Evolutionary conservation across 768 basidiomycete genomes (phyloP).

Genomic region (Heimioporus sp.): DNA sequence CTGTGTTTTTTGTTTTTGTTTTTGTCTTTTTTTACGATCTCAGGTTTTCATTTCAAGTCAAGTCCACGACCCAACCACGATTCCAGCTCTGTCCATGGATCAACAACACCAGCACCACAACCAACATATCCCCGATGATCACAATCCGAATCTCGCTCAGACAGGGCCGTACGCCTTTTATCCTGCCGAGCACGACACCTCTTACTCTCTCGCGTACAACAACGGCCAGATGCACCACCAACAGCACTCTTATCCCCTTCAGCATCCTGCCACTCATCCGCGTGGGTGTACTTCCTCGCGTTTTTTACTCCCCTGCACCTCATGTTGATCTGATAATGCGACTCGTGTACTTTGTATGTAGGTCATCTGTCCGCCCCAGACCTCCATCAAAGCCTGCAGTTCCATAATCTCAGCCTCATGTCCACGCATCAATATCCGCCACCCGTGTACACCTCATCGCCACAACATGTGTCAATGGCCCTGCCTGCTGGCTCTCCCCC

Average conservation of each 20-base stretch:
- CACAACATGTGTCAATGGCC: conserved; percentile 69
- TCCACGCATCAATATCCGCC: conserved; percentile 61
- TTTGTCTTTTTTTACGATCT: too few species aligned
- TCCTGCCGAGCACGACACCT: conserved; percentile 50
- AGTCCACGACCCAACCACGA: conserved; percentile 34
- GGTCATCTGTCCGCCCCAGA: conserved; percentile 65
- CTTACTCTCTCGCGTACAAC: conserved; percentile 57
- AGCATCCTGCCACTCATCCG: conserved; percentile 58
- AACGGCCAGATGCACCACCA: conserved; percentile 42
- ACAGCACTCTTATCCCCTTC: conserved; percentile 52
- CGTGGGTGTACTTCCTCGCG: conserved; percentile 61
- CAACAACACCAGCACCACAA: conserved; percentile 42
- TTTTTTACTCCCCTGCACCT: conserved; percentile 42
- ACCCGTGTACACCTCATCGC: conserved; percentile 57
- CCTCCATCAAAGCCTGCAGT: conserved; percentile 63
- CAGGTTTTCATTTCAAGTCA: conserved; percentile 27
- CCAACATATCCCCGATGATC: conserved; percentile 50
- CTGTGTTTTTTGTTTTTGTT: too few species aligned
- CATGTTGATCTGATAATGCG: conserved; percentile 67
- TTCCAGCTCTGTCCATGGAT: conserved; percentile 39
- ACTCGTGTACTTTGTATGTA: conserved; percentile 49
- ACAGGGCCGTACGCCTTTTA: conserved; percentile 50
- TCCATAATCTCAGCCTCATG: conserved; percentile 64
- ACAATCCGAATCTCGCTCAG: conserved; percentile 38
- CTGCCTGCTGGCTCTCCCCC: conserved; percentile 67